These are phyloP conservation scores for Boletus coccyginus DNA, from an alignment of 768 basidiomycete genomes.

Conservation along the genomic window DNA sequence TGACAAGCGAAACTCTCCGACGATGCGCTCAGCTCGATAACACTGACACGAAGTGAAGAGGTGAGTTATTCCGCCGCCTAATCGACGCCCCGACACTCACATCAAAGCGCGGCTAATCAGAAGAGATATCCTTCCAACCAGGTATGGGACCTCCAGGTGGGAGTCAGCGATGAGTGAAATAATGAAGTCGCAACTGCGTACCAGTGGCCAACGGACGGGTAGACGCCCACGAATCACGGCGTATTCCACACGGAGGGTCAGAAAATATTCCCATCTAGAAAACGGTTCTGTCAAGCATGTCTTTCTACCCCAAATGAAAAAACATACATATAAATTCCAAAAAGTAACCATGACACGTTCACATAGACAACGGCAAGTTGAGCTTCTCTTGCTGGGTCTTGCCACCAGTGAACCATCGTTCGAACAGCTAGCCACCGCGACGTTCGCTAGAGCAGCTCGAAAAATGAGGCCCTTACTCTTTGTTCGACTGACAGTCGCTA, in stretches of 20 bases:
- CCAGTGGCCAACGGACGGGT: slow-evolving; percentile 26
- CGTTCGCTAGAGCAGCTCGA: neutral
- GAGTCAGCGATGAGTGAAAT: neutral
- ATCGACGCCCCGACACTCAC: slow-evolving; percentile 1
- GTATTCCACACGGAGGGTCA: slow-evolving; percentile 17
- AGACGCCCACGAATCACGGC: slow-evolving; percentile 18
- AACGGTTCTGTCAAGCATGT: neutral
- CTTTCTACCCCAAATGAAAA: neutral
- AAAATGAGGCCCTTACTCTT: no score
- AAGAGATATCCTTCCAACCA: slow-evolving; percentile 19
- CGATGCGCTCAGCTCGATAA: neutral
- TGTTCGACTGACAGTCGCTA: no score
- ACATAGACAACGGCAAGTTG: neutral
- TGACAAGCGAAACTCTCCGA: slow-evolving; percentile 3
- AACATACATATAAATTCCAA: slow-evolving; percentile 21
- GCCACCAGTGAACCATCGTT: slow-evolving; percentile 18
- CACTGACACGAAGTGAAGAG: neutral
- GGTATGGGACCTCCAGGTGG: slow-evolving; percentile 20
- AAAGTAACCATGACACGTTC: slow-evolving; percentile 7
- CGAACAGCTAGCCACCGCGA: neutral
- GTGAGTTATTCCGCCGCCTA: no score
- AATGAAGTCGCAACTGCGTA: slow-evolving; percentile 4
- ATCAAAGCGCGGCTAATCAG: slow-evolving; percentile 10
- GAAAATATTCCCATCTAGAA: slow-evolving; percentile 26
- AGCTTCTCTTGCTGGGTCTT: slow-evolving; percentile 9